Base-by-base conservation (phyloP, 352 stramenopile genomes). In the Phytophthora ramorum region DNA sequence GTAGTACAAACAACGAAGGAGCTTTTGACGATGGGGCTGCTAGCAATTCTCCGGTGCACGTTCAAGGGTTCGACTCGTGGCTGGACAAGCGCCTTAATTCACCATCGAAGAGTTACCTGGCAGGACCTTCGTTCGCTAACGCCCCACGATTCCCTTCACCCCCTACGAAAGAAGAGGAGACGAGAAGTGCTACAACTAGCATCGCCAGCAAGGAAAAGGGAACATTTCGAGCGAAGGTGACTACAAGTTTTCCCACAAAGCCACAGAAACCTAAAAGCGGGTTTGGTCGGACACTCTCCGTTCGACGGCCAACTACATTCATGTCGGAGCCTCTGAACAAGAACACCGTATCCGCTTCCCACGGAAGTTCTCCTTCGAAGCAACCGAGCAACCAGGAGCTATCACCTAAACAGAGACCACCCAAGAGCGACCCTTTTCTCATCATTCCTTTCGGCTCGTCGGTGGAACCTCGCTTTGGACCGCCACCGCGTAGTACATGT, bases 11-110 rank as follows among this genome's bases (percentile, higher is more conserved):
- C 30, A 52, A 44, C 24, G 20, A 19, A 22, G 28, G 45, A 22
- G 5, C 10, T 16, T 22, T 17, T 16, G 8, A 19, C 16, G 14
- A 41, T 48, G 19, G 0, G 3, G 34, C 14, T 12, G 32, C 16
- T 46, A 66, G 54, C 37, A 43, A 32, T 22, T 49, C 68, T 47
- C 41, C 61, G 4, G 41, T 50, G 12, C 58, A 72, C 4, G 75
- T 90, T 5, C 69, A 71, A 35, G 78, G 76, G 1, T 69, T 85
- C 16, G 64, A 79, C 9, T 63, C 56, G 1, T 87, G 81, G 76
- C 58, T 90, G 9, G 44, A 74, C 35, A 77, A 71, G 37, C 66
- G 57, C 3, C 60, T 69, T 13, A 56, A 46, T 0, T 67, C 61
- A 5, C 56, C 63, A 32, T 37, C 46, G 0, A 61, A 59, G n/a